Evolutionary conservation across 345 rosid genomes (phyloP).

Genomic region (Citrus sp.): DNA sequence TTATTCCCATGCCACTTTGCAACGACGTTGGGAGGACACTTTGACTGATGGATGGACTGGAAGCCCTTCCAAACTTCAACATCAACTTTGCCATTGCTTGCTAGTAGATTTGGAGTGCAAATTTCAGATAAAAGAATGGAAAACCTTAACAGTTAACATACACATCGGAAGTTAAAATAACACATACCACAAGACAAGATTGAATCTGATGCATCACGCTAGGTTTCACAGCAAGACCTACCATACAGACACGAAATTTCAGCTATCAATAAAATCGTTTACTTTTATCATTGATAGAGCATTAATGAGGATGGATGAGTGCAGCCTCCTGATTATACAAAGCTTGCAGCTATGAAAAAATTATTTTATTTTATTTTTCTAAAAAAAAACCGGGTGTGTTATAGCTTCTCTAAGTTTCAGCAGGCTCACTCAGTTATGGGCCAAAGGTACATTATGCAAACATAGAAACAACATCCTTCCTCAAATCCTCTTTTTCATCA

Average conservation of each 20-base stretch:
- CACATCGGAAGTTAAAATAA: not conserved
- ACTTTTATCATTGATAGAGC: not conserved
- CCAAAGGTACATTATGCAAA: not conserved
- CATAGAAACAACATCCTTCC: not conserved
- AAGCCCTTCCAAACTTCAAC: slow-evolving; percentile 56
- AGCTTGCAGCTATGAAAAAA: not conserved
- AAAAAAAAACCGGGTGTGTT: no score
- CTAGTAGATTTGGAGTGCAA: slow-evolving; percentile 36
- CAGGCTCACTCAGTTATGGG: not conserved
- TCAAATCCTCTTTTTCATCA: not conserved
- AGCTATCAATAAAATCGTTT: not conserved
- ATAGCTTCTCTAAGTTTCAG: not conserved
- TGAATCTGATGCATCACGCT: slow-evolving; percentile 72
- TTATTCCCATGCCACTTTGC: slow-evolving; percentile 38
- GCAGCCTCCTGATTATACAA: not conserved
- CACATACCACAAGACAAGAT: slow-evolving; percentile 48
- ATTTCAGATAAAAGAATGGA: slow-evolving; percentile 23
- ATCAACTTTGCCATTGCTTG: slow-evolving; percentile 51
- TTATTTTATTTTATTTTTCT: no score
- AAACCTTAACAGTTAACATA: slow-evolving; percentile 2
- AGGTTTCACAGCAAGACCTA: slow-evolving; percentile 92
- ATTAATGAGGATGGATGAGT: not conserved
- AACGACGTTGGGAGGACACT: slow-evolving; percentile 39
- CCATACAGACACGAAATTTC: slow-evolving; percentile 12
- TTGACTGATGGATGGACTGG: slow-evolving; percentile 35